These are phyloP conservation scores for Pouteria glomerata DNA, from an alignment of 148 eudicot species.

Conservation along the genomic window DNA sequence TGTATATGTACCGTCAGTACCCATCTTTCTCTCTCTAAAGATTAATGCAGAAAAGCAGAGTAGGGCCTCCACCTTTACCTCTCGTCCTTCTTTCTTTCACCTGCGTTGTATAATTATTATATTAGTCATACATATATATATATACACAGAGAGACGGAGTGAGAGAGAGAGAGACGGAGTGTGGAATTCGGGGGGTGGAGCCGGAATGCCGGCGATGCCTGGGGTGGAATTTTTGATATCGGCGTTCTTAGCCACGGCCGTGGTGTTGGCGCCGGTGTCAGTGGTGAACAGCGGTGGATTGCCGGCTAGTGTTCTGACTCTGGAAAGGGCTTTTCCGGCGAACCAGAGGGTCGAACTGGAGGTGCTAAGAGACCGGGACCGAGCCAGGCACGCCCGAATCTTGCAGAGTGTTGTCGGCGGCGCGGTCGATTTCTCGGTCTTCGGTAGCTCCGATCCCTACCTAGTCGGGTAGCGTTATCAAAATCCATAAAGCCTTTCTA, in stretches of 20 bases:
- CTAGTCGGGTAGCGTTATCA: constrained; percentile 46
- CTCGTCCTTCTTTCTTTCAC: too few relatives aligned
- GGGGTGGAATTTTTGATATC: constrained; percentile 15
- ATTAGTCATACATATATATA: background rate
- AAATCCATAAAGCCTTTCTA: background rate
- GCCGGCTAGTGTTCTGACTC: constrained; percentile 37
- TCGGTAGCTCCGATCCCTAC: constrained; percentile 76
- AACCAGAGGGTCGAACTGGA: constrained; percentile 53
- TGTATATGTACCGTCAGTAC: too few relatives aligned
- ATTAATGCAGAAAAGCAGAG: too few relatives aligned
- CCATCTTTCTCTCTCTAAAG: too few relatives aligned
- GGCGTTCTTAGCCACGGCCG: constrained; percentile 20
- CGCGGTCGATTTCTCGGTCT: constrained; percentile 66
- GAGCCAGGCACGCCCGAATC: constrained; percentile 59
- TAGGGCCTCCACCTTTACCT: too few relatives aligned
- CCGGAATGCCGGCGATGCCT: constrained; percentile 13
- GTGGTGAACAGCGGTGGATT: constrained; percentile 18
- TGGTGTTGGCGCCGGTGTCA: constrained; percentile 18
- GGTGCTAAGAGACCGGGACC: constrained; percentile 50
- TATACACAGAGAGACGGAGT: background rate
- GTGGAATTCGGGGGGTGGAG: background rate
- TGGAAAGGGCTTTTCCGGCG: constrained; percentile 68
- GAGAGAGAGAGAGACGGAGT: background rate
- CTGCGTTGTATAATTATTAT: too few relatives aligned
- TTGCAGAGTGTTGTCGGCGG: constrained; percentile 54